phyloP scores from a whole-genome alignment of 108 stramenopile genomes.

The Chaetoceros muelleri region DNA sequence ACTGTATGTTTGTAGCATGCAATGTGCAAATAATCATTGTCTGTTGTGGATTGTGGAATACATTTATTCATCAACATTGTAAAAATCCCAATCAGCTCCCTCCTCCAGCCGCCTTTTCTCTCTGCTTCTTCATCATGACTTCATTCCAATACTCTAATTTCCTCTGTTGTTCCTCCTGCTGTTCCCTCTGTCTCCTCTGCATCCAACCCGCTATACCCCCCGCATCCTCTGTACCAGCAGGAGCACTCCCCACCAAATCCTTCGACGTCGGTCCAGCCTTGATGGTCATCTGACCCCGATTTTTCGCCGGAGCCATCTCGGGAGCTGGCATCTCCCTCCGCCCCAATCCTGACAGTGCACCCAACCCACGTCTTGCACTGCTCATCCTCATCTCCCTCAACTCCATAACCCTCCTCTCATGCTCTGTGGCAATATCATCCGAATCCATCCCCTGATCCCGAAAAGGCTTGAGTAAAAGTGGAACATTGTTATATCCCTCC shows the following conservation, averaged over 20 bases:
- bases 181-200: slow-evolving; percentile 68
- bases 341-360: slow-evolving; percentile 42
- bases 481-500: slow-evolving; percentile 69
- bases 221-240: slow-evolving; percentile 13
- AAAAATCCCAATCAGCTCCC: too few species aligned
- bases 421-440: slow-evolving; percentile 81
- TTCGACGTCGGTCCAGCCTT: slow-evolving; percentile 38
- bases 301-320: slow-evolving; percentile 38
- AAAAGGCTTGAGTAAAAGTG: slow-evolving; percentile 54
- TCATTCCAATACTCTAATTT: slow-evolving; percentile 87
- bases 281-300: slow-evolving; percentile 7
- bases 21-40: too few species aligned
- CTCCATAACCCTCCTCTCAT: slow-evolving; percentile 53
- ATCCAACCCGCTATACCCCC: slow-evolving; percentile 63
- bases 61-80: too few species aligned
- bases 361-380: slow-evolving; percentile 44
- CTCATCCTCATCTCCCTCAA: slow-evolving; percentile 31
- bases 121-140: slow-evolving; percentile 80
- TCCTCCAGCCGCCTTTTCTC: slow-evolving; percentile 35
- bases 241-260: slow-evolving; percentile 75
- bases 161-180: slow-evolving; percentile 66
- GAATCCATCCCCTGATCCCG: slow-evolving; percentile 63
- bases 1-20: too few species aligned
- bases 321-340: slow-evolving; percentile 39
- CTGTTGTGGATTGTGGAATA: too few species aligned